phyloP scores from a whole-genome alignment of 176 grass and related monocot species.

The Musa acuminata region DNA sequence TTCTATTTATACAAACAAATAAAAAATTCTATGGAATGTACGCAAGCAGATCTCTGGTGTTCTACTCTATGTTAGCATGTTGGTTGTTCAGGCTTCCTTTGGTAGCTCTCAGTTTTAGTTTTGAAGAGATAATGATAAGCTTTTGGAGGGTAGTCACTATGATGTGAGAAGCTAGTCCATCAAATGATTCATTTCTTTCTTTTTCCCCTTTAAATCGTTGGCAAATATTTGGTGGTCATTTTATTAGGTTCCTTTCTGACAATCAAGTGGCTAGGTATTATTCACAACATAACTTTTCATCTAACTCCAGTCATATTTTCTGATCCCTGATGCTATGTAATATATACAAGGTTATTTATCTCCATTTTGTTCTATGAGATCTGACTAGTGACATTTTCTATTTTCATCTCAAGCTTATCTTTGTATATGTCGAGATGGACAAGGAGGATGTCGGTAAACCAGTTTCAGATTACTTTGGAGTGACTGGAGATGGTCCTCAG shows the following conservation, averaged over 20 bases:
- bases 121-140: not conserved
- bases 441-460: conserved; percentile 74
- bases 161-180: not conserved
- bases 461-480: conserved; percentile 83
- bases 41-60: not conserved
- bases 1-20: not conserved
- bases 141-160: not conserved
- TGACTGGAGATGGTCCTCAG: conserved; percentile 56
- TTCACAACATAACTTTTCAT: not conserved
- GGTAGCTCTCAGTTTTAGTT: not conserved
- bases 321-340: too few relatives aligned
- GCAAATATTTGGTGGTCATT: not conserved
- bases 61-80: not conserved
- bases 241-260: not conserved
- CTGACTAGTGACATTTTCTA: not conserved
- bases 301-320: too few relatives aligned
- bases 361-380: not conserved
- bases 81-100: not conserved
- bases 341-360: not conserved
- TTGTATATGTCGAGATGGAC: conserved; percentile 85
- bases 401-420: conserved; percentile 39
- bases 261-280: not conserved
- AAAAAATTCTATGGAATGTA: not conserved
- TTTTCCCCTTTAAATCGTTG: not conserved
- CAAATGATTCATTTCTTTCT: not conserved